Conservation (phyloP, 495 filamentous ascomycete species). For the Paragyromitra xinjiangensis region DNA sequence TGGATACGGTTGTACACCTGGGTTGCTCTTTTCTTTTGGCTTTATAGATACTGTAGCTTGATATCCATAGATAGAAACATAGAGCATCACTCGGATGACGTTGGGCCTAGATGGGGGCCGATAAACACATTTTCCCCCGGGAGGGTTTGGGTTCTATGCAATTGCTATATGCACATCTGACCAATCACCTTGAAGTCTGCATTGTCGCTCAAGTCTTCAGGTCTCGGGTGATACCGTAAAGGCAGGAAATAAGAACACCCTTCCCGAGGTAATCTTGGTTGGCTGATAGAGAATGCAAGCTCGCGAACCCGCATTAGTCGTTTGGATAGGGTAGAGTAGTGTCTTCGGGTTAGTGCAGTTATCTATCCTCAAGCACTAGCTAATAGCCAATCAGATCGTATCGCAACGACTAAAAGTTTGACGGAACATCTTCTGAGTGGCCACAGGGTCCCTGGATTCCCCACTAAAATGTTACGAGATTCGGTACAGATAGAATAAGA, state of each 20-base stretch:
- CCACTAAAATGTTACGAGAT: not conserved
- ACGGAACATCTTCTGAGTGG: slow-evolving; percentile 4
- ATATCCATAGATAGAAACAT: not conserved
- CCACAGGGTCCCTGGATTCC: not conserved
- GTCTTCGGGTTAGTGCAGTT: not conserved
- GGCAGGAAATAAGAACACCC: not conserved
- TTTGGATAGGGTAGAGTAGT: not conserved
- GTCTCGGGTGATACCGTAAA: not conserved
- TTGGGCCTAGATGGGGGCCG: not conserved
- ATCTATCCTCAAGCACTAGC: not conserved
- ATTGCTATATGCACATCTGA: not conserved
- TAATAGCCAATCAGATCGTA: not conserved
- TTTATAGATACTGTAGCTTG: not conserved
- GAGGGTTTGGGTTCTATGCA: not conserved
- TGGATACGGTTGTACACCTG: not conserved
- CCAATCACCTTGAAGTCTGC: not conserved
- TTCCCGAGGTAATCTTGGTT: not conserved
- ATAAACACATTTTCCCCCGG: not conserved
- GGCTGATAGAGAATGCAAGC: not conserved
- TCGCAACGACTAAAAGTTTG: not conserved
- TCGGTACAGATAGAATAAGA: not conserved
- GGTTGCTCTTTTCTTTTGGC: not conserved
- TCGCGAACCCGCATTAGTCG: not conserved
- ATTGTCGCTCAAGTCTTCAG: not conserved
- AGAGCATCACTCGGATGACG: slow-evolving; percentile 16